Evolutionary conservation across 495 filamentous ascomycete species (phyloP).

Genomic region (Rusavskia elegans): DNA sequence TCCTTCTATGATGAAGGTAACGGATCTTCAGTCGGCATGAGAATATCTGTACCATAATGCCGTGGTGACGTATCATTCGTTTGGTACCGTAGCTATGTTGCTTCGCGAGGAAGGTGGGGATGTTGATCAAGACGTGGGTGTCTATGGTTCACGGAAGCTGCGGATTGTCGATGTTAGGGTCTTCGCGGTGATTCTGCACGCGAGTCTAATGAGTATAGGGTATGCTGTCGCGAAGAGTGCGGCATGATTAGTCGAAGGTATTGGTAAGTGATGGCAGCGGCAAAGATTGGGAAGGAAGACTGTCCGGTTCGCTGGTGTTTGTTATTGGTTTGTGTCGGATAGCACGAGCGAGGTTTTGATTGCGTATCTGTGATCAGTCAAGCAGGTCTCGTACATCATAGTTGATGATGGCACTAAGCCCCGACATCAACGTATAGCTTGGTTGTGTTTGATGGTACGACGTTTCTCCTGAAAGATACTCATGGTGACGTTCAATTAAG

Average conservation of each 20-base stretch:
- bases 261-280: no score
- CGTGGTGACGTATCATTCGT: constrained; percentile 19
- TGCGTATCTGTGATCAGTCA: no score
- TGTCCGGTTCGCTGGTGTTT: no score
- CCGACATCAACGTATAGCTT: no score
- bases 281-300: no score
- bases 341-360: no score
- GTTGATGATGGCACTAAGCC: no score
- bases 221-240: constrained; percentile 47
- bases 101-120: constrained; percentile 32
- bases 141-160: constrained; percentile 32
- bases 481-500: no score
- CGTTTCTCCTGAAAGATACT: no score
- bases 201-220: constrained; percentile 33
- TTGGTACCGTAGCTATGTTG: constrained; percentile 34
- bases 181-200: constrained; percentile 37
- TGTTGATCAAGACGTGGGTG: constrained; percentile 22
- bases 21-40: background rate
- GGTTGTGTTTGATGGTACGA: no score
- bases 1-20: background rate
- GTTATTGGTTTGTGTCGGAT: no score
- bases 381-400: no score
- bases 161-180: constrained; percentile 39
- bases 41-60: background rate
- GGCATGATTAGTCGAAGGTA: constrained; percentile 21